Conservation (phyloP, 345 rosid genomes). For the Boechera retrofracta region DNA sequence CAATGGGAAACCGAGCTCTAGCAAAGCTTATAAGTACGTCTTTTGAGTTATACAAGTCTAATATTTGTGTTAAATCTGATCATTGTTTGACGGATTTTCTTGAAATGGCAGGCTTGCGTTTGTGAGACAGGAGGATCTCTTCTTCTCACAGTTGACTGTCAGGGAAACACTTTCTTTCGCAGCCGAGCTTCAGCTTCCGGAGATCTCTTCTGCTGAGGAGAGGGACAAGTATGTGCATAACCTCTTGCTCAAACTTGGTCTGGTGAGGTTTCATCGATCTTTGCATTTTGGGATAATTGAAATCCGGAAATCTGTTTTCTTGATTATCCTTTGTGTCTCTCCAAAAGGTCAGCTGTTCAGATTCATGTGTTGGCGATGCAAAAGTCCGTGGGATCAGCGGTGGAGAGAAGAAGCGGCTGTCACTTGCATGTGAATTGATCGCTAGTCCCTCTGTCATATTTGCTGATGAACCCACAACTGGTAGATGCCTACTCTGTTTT, state of each 20-base stretch:
- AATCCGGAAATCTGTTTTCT: constrained; percentile 24
- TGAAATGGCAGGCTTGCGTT: constrained; percentile 69
- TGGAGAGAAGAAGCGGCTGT: constrained; percentile 92
- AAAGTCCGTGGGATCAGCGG: constrained; percentile 98
- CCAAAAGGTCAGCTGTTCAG: constrained; percentile 85
- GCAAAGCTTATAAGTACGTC: constrained; percentile 70
- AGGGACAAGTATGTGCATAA: constrained; percentile 81
- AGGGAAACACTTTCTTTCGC: constrained; percentile 93
- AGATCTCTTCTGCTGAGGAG: constrained; percentile 68
- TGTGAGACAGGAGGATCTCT: constrained; percentile 95
- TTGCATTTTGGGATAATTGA: not conserved
- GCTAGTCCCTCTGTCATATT: constrained; percentile 97
- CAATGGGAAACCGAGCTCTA: constrained; percentile 75
- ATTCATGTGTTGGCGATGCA: constrained; percentile 90
- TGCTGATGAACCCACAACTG: constrained; percentile 98
- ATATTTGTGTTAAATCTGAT: constrained; percentile 22
- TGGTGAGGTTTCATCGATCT: constrained; percentile 59
- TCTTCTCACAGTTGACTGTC: constrained; percentile 95
- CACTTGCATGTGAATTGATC: constrained; percentile 92
- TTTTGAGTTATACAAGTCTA: not conserved
- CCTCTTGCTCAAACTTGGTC: constrained; percentile 79
- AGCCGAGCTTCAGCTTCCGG: constrained; percentile 88
- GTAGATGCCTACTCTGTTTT: constrained; percentile 48
- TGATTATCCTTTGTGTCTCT: constrained; percentile 40
- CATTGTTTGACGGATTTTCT: constrained; percentile 8